These are phyloP conservation scores for Kokia cookei DNA, from an alignment of 441 rosid species.

Conservation along the genomic window DNA sequence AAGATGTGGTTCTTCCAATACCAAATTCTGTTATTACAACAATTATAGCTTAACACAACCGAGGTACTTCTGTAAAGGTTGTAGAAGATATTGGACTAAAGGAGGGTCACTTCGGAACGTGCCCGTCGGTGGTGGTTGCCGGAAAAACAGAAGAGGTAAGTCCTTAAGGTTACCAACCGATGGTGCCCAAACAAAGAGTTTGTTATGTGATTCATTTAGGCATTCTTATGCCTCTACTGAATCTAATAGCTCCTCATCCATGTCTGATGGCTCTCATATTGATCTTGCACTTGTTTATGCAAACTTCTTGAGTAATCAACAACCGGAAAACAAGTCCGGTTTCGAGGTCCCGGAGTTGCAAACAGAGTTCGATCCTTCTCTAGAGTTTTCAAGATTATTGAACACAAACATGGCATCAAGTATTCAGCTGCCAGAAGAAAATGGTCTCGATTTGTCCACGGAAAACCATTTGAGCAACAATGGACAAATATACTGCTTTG, in stretches of 20 bases:
- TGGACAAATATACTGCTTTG: constrained; percentile 26
- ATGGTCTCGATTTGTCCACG: constrained; percentile 18
- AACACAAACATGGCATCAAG: neutral
- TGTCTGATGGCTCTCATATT: constrained; percentile 21
- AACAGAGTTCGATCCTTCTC: constrained; percentile 14
- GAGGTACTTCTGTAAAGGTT: constrained; percentile 67
- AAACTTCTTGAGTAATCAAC: constrained; percentile 67
- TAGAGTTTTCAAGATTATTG: constrained; percentile 9
- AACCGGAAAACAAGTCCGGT: constrained; percentile 20
- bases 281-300: constrained; percentile 47
- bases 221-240: constrained; percentile 13
- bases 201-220: neutral
- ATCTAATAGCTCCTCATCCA: constrained; percentile 13
- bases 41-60: constrained; percentile 77
- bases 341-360: constrained; percentile 17
- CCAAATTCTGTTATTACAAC: constrained; percentile 75
- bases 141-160: constrained; percentile 52
- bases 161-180: constrained; percentile 23
- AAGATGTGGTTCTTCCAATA: constrained; percentile 60
- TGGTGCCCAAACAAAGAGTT: neutral
- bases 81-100: constrained; percentile 71
- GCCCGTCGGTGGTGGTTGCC: constrained; percentile 63
- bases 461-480: constrained; percentile 17
- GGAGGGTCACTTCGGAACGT: constrained; percentile 66
- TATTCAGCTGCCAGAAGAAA: constrained; percentile 20